Evolutionary conservation across 1,139 yeast species (phyloP).

Genomic region (Candida freyschussii): DNA sequence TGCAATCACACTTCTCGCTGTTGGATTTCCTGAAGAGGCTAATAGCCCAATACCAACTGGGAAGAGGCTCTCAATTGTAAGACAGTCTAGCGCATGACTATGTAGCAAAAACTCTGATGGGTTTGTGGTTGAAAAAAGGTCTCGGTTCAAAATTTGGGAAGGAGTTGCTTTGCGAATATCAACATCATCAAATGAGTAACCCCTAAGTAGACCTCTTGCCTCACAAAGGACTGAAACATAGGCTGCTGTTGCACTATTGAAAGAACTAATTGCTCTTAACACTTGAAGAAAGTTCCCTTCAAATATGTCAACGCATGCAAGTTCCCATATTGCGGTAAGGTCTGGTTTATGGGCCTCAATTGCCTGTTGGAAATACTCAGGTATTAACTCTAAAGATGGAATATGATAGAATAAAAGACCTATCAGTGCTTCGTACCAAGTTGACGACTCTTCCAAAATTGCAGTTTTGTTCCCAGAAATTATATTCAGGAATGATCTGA

Average conservation of each 20-base stretch:
- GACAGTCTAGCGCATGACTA: conserved; percentile 54
- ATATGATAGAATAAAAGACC: conserved; percentile 62
- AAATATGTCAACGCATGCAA: conserved; percentile 56
- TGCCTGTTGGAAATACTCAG: conserved; percentile 37
- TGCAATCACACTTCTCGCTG: conserved; percentile 46
- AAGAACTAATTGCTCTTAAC: conserved; percentile 53
- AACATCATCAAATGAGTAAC: conserved; percentile 29
- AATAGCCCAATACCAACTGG: conserved; percentile 64
- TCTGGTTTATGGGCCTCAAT: conserved; percentile 34
- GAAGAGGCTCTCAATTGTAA: conserved; percentile 45
- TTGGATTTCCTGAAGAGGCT: conserved; percentile 34
- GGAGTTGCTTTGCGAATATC: conserved; percentile 13
- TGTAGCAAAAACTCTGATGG: conserved; percentile 59
- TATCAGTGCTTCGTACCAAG: conserved; percentile 71
- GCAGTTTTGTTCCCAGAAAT: conserved; percentile 49
- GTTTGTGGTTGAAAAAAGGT: conserved; percentile 32
- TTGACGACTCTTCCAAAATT: conserved; percentile 42
- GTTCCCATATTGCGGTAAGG: conserved; percentile 48
- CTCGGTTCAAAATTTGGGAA: conserved; percentile 20
- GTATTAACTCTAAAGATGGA: conserved; percentile 41
- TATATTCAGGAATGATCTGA: conserved; percentile 19
- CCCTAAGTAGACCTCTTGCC: conserved; percentile 53
- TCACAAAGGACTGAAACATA: conserved; percentile 61
- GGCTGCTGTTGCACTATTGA: conserved; percentile 67
- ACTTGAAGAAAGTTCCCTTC: conserved; percentile 56